Base-by-base conservation (phyloP, 164 flowering plant species). In the Brasenia schreberi region DNA sequence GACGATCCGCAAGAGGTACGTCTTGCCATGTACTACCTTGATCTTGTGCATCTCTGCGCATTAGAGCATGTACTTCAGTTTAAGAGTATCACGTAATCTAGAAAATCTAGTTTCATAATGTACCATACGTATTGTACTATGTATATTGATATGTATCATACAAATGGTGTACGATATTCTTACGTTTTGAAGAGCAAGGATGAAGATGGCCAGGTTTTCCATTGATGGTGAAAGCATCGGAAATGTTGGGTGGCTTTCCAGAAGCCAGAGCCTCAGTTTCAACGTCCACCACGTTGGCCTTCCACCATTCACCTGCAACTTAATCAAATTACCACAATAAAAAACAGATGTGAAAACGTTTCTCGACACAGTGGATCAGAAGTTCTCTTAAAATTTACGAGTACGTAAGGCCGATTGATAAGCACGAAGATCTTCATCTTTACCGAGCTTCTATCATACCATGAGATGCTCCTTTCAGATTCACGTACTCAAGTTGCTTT, bases 201-300 rank as follows among this genome's bases (percentile, higher is more conserved):
- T 84, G 85, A 53, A 81, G 81, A 71, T 82, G 80, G 0, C 96
- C 94, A 7, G 92, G 88, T 19, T 18, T 66, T 19, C 96, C 94
- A 16, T 90, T 90, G 64, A 90, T 85, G 61, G 92, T 87, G 76
- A 33, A 89, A 60, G 96, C 96, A 49, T 87, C 77, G n/a, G 96
- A 86, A 23, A 0, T 68, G 18, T 70, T 71, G 1, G 87, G 83
- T 14, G 71, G 70, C 0, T 18, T 69, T 0, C 94, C 92, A 5
- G 45, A 64, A 11, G 67, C 77, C 0, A 71, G 68, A 18, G 71
- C 86, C 58, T 71, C 65, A 53, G 73, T 78, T 59, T 79, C 85
- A 0, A 89, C 81, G 4, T 87, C 87, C 4, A 85, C 62, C 1
- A 82, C 80, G 66, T 86, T 82, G 4, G 83, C 91, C 43, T 90